These are phyloP conservation scores for Drechslerella coelobrocha DNA, from an alignment of 2,329 filamentous ascomycete genomes.

Conservation along the genomic window DNA sequence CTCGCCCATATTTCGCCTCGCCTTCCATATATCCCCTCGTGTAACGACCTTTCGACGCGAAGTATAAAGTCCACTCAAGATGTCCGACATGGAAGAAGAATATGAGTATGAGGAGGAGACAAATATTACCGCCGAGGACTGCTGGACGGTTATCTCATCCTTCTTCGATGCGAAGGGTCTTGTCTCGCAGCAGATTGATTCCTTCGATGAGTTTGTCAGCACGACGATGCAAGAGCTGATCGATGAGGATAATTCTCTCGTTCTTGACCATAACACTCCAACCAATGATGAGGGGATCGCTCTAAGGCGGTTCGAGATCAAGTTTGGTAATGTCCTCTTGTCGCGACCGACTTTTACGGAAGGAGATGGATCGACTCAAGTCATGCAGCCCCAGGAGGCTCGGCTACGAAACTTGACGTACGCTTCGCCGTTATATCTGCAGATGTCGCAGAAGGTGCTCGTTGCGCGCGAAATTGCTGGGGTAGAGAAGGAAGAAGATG, in stretches of 20 bases:
- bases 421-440: conserved; percentile 85
- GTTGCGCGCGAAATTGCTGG: conserved; percentile 69
- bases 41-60: conserved; percentile 4
- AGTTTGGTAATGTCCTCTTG: conserved; percentile 88
- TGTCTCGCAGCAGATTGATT: conserved; percentile 96
- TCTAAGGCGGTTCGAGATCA: conserved; percentile 90
- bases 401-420: conserved; percentile 96
- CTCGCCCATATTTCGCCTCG: conserved; percentile 1
- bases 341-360: conserved; percentile 91
- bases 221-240: conserved; percentile 95
- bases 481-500: conserved; percentile 76
- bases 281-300: conserved; percentile 78
- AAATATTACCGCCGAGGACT: conserved; percentile 91
- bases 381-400: conserved; percentile 91
- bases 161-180: conserved; percentile 97
- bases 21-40: not conserved
- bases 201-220: conserved; percentile 95
- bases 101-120: conserved; percentile 49
- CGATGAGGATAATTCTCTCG: conserved; percentile 86
- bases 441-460: conserved; percentile 83
- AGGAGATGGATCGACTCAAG: conserved; percentile 84
- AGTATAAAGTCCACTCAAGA: conserved; percentile 14
- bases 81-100: conserved; percentile 49
- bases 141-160: conserved; percentile 95
- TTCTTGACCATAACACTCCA: conserved; percentile 88